phyloP scores from a whole-genome alignment of 805 yeast genomes.

The Hanseniaspora vineae region DNA sequence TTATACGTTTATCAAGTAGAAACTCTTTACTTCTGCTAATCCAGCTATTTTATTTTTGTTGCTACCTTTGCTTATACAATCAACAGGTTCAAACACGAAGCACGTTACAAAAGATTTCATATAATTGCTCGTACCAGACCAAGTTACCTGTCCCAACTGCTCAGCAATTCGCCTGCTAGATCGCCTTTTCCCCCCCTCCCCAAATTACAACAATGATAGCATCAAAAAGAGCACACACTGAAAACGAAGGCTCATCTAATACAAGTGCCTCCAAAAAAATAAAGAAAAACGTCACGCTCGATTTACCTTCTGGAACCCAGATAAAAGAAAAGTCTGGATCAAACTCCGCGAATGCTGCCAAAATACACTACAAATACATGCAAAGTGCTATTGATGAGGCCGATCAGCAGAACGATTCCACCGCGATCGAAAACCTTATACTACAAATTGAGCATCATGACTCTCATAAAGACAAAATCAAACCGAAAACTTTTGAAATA shows the following conservation, averaged over 20 bases:
- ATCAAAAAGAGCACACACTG: neutral
- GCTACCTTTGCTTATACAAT: no score
- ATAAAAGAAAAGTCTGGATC: no score
- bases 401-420: slow-evolving; percentile 29
- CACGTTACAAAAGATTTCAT: no score
- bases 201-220: neutral
- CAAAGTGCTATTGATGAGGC: neutral
- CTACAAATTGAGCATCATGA: slow-evolving; percentile 43
- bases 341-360: neutral
- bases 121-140: no score
- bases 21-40: no score
- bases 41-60: no score
- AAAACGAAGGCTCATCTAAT: neutral
- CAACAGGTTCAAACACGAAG: no score
- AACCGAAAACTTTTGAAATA: slow-evolving; percentile 37
- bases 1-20: no score
- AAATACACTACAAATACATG: neutral
- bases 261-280: neutral
- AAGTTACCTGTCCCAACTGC: no score
- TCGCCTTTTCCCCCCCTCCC: no score
- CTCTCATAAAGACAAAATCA: slow-evolving; percentile 40
- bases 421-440: slow-evolving; percentile 47
- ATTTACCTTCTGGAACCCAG: neutral
- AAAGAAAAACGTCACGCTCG: neutral
- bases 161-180: no score